Base-by-base conservation (phyloP, 2,329 filamentous ascomycete species). In the Phialemoniopsis sp. region DNA sequence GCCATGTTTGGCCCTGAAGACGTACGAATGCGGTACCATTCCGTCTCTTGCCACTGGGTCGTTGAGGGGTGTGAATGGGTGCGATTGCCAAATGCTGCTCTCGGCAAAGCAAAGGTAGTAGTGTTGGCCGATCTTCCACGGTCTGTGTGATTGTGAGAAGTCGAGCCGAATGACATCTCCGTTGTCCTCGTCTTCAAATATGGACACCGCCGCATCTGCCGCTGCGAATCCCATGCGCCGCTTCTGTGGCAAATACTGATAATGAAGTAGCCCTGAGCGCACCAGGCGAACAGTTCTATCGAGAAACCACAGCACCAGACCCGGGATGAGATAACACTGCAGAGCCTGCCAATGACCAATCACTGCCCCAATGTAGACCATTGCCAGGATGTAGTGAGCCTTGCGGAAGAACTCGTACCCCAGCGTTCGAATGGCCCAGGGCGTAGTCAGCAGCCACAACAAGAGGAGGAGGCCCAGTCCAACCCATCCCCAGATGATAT, bases 361-460 rank as follows among this genome's bases (percentile, higher is more conserved):
- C 58, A 83, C 84, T 4, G 83, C 84, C 5, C 82, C 86, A 12
- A 89, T 76, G 57, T 87, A 90, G 5, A 89, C 58, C 64, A 85
- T 78, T 10, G 85, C 86, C 3, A 89, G 66, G 12, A 88, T 66
- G 49, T 87, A 87, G 55, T 89, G 85, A 0, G 76, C 64, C 55
- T 87, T 88, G 44, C 84, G 74, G 68, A 89, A 89, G 60, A 85
- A 80, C 51, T 89, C 86, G 57, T 90, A 88, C 3, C 86, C 86
- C 0, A 73, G 59, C 8, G 40, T 34, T 9, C 73, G 70, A 41
- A 89, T 84, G 1, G 71, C 80, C 55, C 68, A 70, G 12, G 69
- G 67, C 0, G 73, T 58, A 53, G 58, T 64, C 2, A 63, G 59
- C 1, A 69, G 72, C 43, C 80, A 82, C 38, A 85, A 65, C 5